phyloP scores from a whole-genome alignment of 345 rosid species.

The Hevea brasiliensis region DNA sequence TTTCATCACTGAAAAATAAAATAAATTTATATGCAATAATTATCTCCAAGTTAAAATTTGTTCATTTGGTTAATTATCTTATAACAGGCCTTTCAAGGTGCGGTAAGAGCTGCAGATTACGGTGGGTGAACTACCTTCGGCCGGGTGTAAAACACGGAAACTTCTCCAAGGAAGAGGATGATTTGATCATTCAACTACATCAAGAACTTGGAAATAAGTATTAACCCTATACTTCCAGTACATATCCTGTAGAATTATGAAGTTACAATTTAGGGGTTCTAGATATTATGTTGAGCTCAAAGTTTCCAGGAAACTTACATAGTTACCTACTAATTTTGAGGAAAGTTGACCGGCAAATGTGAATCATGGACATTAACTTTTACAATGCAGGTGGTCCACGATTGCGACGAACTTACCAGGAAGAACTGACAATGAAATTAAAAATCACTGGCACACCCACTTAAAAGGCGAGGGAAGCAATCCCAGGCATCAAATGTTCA shows the following conservation, averaged over 20 bases:
- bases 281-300: too few relatives aligned
- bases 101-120: conserved; percentile 48
- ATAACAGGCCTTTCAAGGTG: conserved; percentile 35
- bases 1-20: too few relatives aligned
- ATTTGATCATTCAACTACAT: conserved; percentile 27
- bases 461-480: background rate
- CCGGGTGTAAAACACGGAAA: conserved; percentile 40
- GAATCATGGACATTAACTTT: too few relatives aligned
- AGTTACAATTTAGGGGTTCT: too few relatives aligned
- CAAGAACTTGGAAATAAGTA: conserved; percentile 36
- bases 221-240: too few relatives aligned
- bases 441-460: background rate
- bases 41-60: too few relatives aligned
- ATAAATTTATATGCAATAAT: too few relatives aligned
- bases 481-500: background rate
- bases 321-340: too few relatives aligned
- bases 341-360: too few relatives aligned
- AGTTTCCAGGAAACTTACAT: too few relatives aligned
- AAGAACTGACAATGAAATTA: background rate
- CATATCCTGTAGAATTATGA: too few relatives aligned
- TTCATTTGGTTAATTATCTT: background rate
- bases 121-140: conserved; percentile 47
- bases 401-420: background rate
- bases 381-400: background rate
- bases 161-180: conserved; percentile 41